phyloP scores from a whole-genome alignment of 2,329 filamentous ascomycete species.

The Pseudocercospora vitis region DNA sequence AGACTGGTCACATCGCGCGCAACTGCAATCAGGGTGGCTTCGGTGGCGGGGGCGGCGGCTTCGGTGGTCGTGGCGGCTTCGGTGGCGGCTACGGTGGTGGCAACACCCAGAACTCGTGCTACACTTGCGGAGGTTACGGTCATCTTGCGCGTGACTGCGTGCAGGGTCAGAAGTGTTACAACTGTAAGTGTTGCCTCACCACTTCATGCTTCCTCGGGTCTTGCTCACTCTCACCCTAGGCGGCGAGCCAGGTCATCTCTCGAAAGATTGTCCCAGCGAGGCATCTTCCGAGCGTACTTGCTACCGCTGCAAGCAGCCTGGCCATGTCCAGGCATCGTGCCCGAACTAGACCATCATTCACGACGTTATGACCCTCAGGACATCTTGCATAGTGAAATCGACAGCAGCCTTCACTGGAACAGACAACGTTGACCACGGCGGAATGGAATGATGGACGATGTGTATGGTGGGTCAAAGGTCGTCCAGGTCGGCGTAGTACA shows the following conservation, averaged over 20 bases:
- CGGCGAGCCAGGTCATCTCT: conserved; percentile 88
- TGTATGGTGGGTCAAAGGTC: conserved; percentile 16
- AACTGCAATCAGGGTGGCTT: conserved; percentile 72
- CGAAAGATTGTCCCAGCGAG: conserved; percentile 93
- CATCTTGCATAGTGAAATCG: conserved; percentile 28
- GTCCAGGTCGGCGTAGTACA: conserved; percentile 14
- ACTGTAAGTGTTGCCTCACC: conserved; percentile 79
- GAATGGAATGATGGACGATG: conserved; percentile 30
- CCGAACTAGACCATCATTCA: conserved; percentile 62
- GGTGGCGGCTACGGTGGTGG: conserved; percentile 50
- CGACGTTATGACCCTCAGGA: conserved; percentile 26
- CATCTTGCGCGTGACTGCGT: conserved; percentile 91
- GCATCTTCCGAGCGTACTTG: conserved; percentile 89
- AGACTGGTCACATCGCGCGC: conserved; percentile 93
- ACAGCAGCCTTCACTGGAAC: conserved; percentile 33
- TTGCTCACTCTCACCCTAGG: conserved; percentile 44
- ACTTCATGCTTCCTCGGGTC: too few species aligned
- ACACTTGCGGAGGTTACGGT: conserved; percentile 94
- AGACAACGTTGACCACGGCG: conserved; percentile 32
- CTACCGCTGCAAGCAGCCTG: conserved; percentile 87
- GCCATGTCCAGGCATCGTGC: conserved; percentile 93
- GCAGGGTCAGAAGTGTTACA: conserved; percentile 99
- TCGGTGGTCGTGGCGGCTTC: conserved; percentile 46
- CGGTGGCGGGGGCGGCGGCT: conserved; percentile 51
- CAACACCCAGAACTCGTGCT: conserved; percentile 74